These are phyloP conservation scores for Sporisorium graminicola DNA, from an alignment of 1,284 basidiomycete species.

Conservation along the genomic window DNA sequence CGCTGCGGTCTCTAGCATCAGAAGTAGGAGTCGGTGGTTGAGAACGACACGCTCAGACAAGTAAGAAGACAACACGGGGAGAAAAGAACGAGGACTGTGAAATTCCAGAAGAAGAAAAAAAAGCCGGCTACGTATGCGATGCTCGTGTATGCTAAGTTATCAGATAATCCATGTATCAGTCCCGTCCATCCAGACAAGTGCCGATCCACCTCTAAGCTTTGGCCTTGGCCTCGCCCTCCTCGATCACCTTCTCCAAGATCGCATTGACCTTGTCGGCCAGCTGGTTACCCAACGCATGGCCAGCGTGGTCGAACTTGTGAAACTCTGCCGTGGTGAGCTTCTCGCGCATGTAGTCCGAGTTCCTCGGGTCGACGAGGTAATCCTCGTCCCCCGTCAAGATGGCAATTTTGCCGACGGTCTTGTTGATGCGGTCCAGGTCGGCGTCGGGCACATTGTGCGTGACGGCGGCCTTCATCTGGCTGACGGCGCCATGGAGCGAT, in stretches of 20 bases:
- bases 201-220: not conserved
- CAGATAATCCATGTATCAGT: not conserved
- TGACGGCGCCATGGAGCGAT: slow-evolving; percentile 76
- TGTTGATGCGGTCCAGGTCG: slow-evolving; percentile 75
- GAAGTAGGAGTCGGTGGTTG: not conserved
- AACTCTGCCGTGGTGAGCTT: slow-evolving; percentile 80
- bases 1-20: not conserved
- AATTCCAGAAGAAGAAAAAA: too few relatives aligned
- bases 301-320: slow-evolving; percentile 76
- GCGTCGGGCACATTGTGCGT: slow-evolving; percentile 78
- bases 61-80: not conserved
- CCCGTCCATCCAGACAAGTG: not conserved
- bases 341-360: slow-evolving; percentile 76
- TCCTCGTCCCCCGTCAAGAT: slow-evolving; percentile 84
- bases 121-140: slow-evolving; percentile 2
- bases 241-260: slow-evolving; percentile 37
- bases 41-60: not conserved
- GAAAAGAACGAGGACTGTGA: not conserved
- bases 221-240: slow-evolving; percentile 14
- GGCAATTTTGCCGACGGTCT: slow-evolving; percentile 75
- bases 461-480: slow-evolving; percentile 80
- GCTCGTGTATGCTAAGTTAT: slow-evolving; percentile 2
- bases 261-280: slow-evolving; percentile 49
- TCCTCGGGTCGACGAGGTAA: slow-evolving; percentile 75
- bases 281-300: slow-evolving; percentile 79